Percentiles rank a stretch among this genome's conserved stretches.
Conservation (phyloP, 371 early-diverging fungal genomes). For the Saksenaea oblongispora region DNA sequence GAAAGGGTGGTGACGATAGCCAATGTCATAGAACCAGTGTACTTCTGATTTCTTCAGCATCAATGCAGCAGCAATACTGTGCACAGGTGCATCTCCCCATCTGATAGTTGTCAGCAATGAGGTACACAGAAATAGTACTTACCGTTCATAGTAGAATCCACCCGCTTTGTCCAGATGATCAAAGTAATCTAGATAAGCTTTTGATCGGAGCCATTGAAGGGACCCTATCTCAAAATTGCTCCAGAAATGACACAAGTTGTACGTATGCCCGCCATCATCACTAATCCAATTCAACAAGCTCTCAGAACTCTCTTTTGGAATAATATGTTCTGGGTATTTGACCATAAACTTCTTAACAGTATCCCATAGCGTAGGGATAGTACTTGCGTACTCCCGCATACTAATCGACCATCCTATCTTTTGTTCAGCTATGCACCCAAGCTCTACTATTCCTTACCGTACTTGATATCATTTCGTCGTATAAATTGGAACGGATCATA, state of each 20-base stretch:
- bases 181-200: slow-evolving; percentile 75
- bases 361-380: slow-evolving; percentile 87
- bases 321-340: slow-evolving; percentile 38
- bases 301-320: slow-evolving; percentile 45
- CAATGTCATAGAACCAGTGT: slow-evolving; percentile 93
- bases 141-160: slow-evolving; percentile 94
- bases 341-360: slow-evolving; percentile 64
- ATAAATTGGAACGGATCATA: slow-evolving; percentile 90
- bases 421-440: background rate
- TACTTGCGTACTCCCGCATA: slow-evolving; percentile 73
- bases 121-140: background rate
- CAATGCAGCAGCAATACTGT: slow-evolving; percentile 87
- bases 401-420: slow-evolving; percentile 69
- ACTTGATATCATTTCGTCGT: slow-evolving; percentile 78
- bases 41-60: slow-evolving; percentile 79
- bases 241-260: slow-evolving; percentile 79
- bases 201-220: slow-evolving; percentile 74
- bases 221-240: slow-evolving; percentile 59
- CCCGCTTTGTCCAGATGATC: slow-evolving; percentile 81
- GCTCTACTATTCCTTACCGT: slow-evolving; percentile 50
- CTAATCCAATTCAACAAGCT: slow-evolving; percentile 35
- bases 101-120: slow-evolving; percentile 9
- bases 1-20: slow-evolving; percentile 76
- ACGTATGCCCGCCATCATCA: slow-evolving; percentile 41
- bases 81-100: slow-evolving; percentile 98